phyloP scores from a whole-genome alignment of 148 eudicot species.

The Chenopodium suecicum region DNA sequence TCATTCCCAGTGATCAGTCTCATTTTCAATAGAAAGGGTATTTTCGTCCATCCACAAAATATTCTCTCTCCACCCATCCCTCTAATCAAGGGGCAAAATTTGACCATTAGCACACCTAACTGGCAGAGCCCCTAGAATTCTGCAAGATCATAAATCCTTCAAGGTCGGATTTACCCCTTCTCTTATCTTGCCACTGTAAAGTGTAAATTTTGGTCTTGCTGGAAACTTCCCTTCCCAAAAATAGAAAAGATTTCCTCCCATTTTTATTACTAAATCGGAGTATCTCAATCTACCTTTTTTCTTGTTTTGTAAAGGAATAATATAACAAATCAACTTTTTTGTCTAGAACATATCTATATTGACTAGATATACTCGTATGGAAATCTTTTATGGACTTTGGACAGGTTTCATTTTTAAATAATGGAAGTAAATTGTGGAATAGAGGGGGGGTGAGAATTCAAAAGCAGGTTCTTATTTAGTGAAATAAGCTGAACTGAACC shows the following conservation, averaged over 20 bases:
- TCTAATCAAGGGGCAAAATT: conserved; percentile 12
- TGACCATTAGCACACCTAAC: conserved; percentile 9
- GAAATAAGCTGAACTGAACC: no score
- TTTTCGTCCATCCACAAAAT: not conserved
- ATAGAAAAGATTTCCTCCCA: not conserved
- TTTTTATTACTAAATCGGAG: not conserved
- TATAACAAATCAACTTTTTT: not conserved
- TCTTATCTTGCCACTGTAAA: no score
- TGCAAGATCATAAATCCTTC: not conserved
- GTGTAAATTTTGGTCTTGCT: no score
- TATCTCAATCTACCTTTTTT: not conserved
- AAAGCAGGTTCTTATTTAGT: no score
- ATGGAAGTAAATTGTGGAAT: no score
- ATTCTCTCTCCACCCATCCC: not conserved
- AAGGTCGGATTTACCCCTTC: not conserved
- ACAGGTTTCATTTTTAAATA: no score
- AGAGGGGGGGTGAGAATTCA: no score
- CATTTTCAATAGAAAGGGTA: not conserved
- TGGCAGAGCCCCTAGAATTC: conserved; percentile 8
- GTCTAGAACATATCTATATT: not conserved
- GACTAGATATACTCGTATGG: no score
- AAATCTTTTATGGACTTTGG: no score
- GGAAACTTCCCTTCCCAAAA: not conserved
- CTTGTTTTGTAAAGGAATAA: not conserved
- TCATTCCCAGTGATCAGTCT: no score